A percentile compares a stretch with the other conserved stretches of the same genome.
phyloP scores from a whole-genome alignment of 2,329 filamentous ascomycete species.

The Aspergillus pseudoviridinutans region DNA sequence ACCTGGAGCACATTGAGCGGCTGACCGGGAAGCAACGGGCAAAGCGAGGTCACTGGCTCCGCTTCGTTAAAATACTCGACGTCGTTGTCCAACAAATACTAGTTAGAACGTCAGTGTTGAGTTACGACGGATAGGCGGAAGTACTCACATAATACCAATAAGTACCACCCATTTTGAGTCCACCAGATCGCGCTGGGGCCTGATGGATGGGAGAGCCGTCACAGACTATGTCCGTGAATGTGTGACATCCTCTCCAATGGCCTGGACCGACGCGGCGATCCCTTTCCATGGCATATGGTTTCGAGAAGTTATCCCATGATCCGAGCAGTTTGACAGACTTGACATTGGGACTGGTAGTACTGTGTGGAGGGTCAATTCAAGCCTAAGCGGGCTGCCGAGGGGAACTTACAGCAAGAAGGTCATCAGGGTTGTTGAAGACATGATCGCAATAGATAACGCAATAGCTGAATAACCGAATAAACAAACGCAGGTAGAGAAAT shows the following conservation, averaged over 20 bases:
- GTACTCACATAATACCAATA: conserved; percentile 90
- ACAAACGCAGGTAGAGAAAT: background rate
- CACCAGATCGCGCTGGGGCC: conserved; percentile 63
- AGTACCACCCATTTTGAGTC: conserved; percentile 84
- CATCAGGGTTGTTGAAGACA: conserved; percentile 35
- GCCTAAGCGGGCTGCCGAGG: background rate
- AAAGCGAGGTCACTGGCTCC: conserved; percentile 70
- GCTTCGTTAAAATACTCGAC: conserved; percentile 71
- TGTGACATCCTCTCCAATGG: conserved; percentile 84
- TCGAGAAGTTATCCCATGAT: conserved; percentile 92
- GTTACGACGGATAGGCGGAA: background rate
- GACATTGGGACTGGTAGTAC: conserved; percentile 37
- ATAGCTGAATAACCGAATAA: background rate
- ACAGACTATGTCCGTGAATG: conserved; percentile 78
- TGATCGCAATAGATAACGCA: conserved; percentile 12
- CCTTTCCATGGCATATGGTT: conserved; percentile 73
- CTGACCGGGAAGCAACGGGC: conserved; percentile 84
- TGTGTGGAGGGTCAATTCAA: conserved; percentile 14
- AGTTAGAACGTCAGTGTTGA: conserved; percentile 23
- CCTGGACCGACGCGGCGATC: conserved; percentile 70
- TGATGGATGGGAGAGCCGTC: conserved; percentile 61
- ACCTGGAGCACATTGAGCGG: conserved; percentile 79
- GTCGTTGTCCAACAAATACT: conserved; percentile 81
- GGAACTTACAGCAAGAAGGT: conserved; percentile 33
- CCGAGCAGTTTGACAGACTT: conserved; percentile 74